These are phyloP conservation scores for Colletotrichum karsti DNA, from an alignment of 2,329 filamentous ascomycete genomes.

Conservation along the genomic window DNA sequence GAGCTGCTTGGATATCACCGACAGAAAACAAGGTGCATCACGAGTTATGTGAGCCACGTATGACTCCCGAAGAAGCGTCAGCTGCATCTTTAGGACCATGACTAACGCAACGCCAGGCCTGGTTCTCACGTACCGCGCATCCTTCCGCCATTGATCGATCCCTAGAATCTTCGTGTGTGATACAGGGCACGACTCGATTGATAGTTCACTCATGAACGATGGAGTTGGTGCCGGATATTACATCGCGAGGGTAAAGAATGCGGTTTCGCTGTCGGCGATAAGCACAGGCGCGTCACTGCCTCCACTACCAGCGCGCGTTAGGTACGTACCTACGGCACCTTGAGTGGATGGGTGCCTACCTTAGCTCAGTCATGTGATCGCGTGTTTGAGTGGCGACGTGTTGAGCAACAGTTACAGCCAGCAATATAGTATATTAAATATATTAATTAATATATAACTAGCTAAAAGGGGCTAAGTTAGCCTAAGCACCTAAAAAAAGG, in stretches of 20 bases:
- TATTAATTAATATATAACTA: too few relatives aligned
- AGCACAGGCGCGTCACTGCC: too few relatives aligned
- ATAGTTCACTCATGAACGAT: too few relatives aligned
- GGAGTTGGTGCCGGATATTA: too few relatives aligned
- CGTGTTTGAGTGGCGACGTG: constrained; percentile 30
- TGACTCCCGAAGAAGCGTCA: constrained; percentile 2
- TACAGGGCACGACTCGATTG: too few relatives aligned
- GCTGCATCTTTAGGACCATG: constrained; percentile 4
- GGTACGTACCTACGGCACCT: neutral
- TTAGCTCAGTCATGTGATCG: neutral
- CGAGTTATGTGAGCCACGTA: neutral
- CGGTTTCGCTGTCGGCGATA: neutral
- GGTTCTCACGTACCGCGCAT: constrained; percentile 12
- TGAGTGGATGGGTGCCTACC: neutral
- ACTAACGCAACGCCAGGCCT: constrained; percentile 1
- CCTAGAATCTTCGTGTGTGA: neutral
- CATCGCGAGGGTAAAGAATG: too few relatives aligned
- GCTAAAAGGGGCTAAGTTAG: too few relatives aligned
- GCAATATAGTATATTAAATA: too few relatives aligned
- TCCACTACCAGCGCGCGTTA: too few relatives aligned
- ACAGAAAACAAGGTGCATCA: neutral
- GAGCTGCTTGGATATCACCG: too few relatives aligned
- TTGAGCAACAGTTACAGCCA: too few relatives aligned
- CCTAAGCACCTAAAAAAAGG: too few relatives aligned
- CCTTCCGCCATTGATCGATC: neutral